These are phyloP conservation scores for Barbarea vulgaris DNA, from an alignment of 345 rosid genomes.

Conservation along the genomic window DNA sequence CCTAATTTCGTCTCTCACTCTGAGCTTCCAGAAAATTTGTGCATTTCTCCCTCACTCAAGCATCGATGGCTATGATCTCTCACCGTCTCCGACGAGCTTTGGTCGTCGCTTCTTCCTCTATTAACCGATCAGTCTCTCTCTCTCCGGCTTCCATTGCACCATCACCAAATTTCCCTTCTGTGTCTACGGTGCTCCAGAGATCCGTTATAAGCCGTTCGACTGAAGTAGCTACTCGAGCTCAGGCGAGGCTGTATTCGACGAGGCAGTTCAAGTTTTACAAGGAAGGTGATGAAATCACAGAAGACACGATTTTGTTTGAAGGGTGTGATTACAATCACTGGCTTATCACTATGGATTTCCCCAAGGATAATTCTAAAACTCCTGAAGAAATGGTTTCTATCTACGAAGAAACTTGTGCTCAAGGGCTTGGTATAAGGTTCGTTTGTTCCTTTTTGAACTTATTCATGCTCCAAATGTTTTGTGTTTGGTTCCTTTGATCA, in stretches of 20 bases:
- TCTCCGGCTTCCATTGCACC: slow-evolving; percentile 31
- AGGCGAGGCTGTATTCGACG: slow-evolving; percentile 37
- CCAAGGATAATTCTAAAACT: slow-evolving; percentile 53
- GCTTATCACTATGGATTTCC: slow-evolving; percentile 87
- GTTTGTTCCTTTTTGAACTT: not conserved
- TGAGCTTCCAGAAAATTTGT: slow-evolving; percentile 22
- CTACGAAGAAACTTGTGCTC: slow-evolving; percentile 79
- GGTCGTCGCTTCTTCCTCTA: slow-evolving; percentile 28
- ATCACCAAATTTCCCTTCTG: not conserved
- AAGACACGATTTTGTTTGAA: slow-evolving; percentile 71
- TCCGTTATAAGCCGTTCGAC: slow-evolving; percentile 39
- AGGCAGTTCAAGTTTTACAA: slow-evolving; percentile 48
- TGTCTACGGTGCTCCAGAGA: not conserved
- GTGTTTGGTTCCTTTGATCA: not conserved
- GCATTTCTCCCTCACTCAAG: slow-evolving; percentile 2
- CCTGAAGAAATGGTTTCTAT: slow-evolving; percentile 78
- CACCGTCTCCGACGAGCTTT: slow-evolving; percentile 68
- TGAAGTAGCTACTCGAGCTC: slow-evolving; percentile 25
- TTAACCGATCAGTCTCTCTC: slow-evolving; percentile 41
- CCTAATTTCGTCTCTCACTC: slow-evolving; percentile 28
- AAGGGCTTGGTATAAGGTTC: slow-evolving; percentile 87
- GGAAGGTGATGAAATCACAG: slow-evolving; percentile 75
- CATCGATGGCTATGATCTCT: slow-evolving; percentile 48
- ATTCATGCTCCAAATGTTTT: not conserved
- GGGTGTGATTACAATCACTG: slow-evolving; percentile 94